A percentile compares a stretch with the other conserved stretches of the same genome.
Conservation (phyloP, 1,284 basidiomycete genomes). For the Taiwanofungus camphoratus region DNA sequence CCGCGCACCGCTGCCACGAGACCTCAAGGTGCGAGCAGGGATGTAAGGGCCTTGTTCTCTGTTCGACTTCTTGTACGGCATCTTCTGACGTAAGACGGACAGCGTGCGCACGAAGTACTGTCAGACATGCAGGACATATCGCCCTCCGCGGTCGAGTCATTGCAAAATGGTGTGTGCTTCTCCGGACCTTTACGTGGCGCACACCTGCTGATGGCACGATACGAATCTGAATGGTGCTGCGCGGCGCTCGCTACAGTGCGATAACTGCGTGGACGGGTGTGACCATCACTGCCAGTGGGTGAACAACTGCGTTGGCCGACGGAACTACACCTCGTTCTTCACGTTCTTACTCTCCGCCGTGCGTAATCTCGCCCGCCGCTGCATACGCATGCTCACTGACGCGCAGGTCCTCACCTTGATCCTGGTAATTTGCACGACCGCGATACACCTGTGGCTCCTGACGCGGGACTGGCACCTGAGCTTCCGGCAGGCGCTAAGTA, state of each 20-base stretch:
- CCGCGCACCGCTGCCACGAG: constrained; percentile 69
- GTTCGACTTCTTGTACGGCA: neutral
- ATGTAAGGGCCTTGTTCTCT: constrained; percentile 48
- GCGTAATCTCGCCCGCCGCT: constrained; percentile 29
- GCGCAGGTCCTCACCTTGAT: constrained; percentile 67
- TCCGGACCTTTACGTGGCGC: neutral
- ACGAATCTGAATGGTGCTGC: constrained; percentile 1
- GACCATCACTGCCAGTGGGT: constrained; percentile 95
- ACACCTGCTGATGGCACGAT: neutral
- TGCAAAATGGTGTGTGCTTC: constrained; percentile 72
- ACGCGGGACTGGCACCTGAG: constrained; percentile 41
- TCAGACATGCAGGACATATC: constrained; percentile 83
- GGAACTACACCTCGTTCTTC: constrained; percentile 90
- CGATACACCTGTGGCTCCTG: constrained; percentile 72
- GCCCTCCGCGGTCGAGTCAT: constrained; percentile 87
- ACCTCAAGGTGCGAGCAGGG: constrained; percentile 73
- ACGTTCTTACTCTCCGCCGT: constrained; percentile 70
- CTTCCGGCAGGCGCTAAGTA: constrained; percentile 53
- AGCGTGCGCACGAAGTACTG: constrained; percentile 90
- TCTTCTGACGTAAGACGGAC: constrained; percentile 11
- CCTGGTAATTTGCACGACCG: constrained; percentile 77
- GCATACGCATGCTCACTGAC: constrained; percentile 7
- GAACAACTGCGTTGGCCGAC: constrained; percentile 88
- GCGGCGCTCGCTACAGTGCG: constrained; percentile 53
- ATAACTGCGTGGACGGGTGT: constrained; percentile 89